Evolutionary conservation across 805 yeast species (phyloP).

Genomic region (Novakomyces olei): DNA sequence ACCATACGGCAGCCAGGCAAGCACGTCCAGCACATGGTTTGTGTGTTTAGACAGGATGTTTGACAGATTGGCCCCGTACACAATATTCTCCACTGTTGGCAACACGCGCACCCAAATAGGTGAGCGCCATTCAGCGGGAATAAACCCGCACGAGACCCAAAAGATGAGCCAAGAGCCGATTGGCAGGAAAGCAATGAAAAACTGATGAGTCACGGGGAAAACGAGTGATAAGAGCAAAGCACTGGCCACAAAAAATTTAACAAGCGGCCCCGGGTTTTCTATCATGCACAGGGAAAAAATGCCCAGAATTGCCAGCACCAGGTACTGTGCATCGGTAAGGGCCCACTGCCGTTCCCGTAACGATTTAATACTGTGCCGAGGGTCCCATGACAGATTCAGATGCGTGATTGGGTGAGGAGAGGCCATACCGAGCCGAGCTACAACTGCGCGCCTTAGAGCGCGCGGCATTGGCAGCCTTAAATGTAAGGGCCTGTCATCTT

Average conservation of each 20-base stretch:
- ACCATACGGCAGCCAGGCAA: constrained; percentile 94
- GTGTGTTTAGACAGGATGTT: constrained; percentile 53
- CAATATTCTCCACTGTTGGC: constrained; percentile 77
- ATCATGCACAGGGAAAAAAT: constrained; percentile 25
- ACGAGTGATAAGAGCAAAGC: constrained; percentile 27
- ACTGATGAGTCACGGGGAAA: constrained; percentile 63
- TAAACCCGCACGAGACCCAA: constrained; percentile 53
- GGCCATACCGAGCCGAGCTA: too few species aligned
- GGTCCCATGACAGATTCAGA: too few species aligned
- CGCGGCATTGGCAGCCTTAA: too few species aligned
- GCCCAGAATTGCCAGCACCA: constrained; percentile 28
- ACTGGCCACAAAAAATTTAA: constrained; percentile 18
- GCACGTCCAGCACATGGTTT: constrained; percentile 42
- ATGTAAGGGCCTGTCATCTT: too few species aligned
- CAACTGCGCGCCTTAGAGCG: too few species aligned
- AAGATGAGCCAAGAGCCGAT: constrained; percentile 68
- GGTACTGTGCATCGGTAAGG: constrained; percentile 24
- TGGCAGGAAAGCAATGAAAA: constrained; percentile 64
- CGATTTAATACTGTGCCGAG: neutral
- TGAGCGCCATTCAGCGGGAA: constrained; percentile 57
- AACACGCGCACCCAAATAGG: constrained; percentile 72
- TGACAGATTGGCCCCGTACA: constrained; percentile 77
- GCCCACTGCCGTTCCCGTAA: constrained; percentile 14
- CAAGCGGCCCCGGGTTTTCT: constrained; percentile 14
- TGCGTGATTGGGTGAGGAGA: too few species aligned